These are phyloP conservation scores for Wickerhamomyces bovis DNA, from an alignment of 805 yeast species.

Conservation along the genomic window DNA sequence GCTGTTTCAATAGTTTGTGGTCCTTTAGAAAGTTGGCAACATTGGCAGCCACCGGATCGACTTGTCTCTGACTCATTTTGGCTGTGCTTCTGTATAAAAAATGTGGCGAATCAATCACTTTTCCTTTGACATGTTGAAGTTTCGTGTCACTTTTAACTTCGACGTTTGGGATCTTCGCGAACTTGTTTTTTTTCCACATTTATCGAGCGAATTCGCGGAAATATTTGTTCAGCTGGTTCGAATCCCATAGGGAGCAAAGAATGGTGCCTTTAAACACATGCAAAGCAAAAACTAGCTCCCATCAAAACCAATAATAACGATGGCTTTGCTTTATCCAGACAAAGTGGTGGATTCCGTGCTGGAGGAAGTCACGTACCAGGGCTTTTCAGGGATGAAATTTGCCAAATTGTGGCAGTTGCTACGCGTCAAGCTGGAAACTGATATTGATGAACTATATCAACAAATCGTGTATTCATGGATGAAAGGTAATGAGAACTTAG, in stretches of 20 bases:
- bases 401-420: constrained; percentile 29
- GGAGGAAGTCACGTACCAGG: constrained; percentile 31
- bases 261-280: too few species aligned
- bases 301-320: too few species aligned
- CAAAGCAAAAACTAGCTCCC: too few species aligned
- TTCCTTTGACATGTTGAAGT: neutral
- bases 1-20: constrained; percentile 63
- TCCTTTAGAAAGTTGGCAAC: constrained; percentile 69
- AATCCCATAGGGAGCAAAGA: constrained; percentile 2
- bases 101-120: neutral
- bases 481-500: constrained; percentile 16
- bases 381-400: constrained; percentile 27
- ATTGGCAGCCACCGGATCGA: constrained; percentile 53
- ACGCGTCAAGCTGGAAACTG: constrained; percentile 7
- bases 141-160: neutral
- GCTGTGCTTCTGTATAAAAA: neutral
- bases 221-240: constrained; percentile 1
- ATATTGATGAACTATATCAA: constrained; percentile 28
- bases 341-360: constrained; percentile 27
- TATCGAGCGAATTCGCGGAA: neutral
- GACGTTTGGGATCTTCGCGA: neutral
- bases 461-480: constrained; percentile 34
- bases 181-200: neutral
- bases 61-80: constrained; percentile 5
- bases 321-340: constrained; percentile 25